Evolutionary conservation across 495 filamentous ascomycete species (phyloP), one percentile per base, ranked within the genome.

Genomic region (Acidomyces sp.): DNA sequence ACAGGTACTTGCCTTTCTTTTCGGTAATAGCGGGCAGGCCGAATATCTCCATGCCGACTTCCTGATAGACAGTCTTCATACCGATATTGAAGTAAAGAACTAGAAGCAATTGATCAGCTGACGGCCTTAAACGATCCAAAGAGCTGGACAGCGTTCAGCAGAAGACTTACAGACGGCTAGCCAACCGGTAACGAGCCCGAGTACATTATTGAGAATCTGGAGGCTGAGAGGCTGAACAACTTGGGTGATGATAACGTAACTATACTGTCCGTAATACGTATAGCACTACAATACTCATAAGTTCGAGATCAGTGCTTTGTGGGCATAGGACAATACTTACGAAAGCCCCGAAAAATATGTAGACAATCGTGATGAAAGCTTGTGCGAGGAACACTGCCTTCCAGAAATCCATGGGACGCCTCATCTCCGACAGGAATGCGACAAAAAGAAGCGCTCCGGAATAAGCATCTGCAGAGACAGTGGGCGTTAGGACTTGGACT

Each of bases 391-490:
- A 60, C 51, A 77, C 60, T 0, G 66, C 70, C 52, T 78, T 79
- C 64, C 69, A 70, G 50, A 79, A 79, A 36, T 79, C 75, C 25
- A 58, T 59, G 1, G 74, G 74, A 20, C 69, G 66, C 27, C 69
- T 67, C 72, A 78, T 80, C 55, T 82, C 78, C 12, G 75, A 67
- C 45, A 78, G 56, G 54, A 82, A 78, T 44, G 78, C 76, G 32
- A 74, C 66, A 54, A 79, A 82, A 22, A 79, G 53, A 51, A 72
- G 62, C 3, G 67, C 66, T 19, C 74, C 74, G 22, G 69, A 72
- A 43, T 74, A 78, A 0, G 71, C 67, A 39, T 68, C n/a, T n/a
- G n/a, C n/a, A n/a, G n/a, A n/a, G n/a, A n/a, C n/a, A n/a, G n/a
- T n/a, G n/a, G n/a, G n/a, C n/a, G n/a, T n/a, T n/a, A n/a, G n/a